Conservation (phyloP, 2,329 filamentous ascomycete species). For the Coniochaeta sp. region DNA sequence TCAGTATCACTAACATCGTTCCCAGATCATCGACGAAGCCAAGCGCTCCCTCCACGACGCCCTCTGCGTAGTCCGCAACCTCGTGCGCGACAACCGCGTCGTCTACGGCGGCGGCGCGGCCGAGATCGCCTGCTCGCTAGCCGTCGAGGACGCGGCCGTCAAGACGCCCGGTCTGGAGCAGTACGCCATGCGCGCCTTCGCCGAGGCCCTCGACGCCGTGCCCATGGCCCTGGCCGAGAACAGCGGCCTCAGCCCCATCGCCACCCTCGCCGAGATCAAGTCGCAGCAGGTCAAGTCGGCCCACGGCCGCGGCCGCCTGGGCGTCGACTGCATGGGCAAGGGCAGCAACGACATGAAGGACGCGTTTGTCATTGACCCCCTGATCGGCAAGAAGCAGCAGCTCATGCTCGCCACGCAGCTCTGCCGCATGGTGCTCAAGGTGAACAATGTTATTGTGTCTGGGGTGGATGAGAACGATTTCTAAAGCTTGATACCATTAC, state of each 20-base stretch:
- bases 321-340: conserved; percentile 95
- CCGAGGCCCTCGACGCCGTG: conserved; percentile 86
- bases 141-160: conserved; percentile 89
- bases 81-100: conserved; percentile 92
- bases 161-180: conserved; percentile 97
- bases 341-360: conserved; percentile 97
- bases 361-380: conserved; percentile 94
- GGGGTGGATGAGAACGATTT: conserved; percentile 84
- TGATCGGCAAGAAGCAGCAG: conserved; percentile 98
- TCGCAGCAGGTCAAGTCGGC: conserved; percentile 83
- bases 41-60: conserved; percentile 97
- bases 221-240: conserved; percentile 98
- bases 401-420: conserved; percentile 93
- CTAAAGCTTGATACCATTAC: conserved; percentile 40
- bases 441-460: conserved; percentile 92
- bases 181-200: conserved; percentile 97
- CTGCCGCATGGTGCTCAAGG: conserved; percentile 96
- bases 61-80: conserved; percentile 92
- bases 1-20: conserved; percentile 9
- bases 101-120: conserved; percentile 96
- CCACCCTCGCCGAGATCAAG: conserved; percentile 91
- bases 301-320: conserved; percentile 55
- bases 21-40: conserved; percentile 93
- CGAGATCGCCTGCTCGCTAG: conserved; percentile 93
- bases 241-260: conserved; percentile 90